Conservation (phyloP, 495 filamentous ascomycete genomes). For the Rostrohypoxylon terebratum region DNA sequence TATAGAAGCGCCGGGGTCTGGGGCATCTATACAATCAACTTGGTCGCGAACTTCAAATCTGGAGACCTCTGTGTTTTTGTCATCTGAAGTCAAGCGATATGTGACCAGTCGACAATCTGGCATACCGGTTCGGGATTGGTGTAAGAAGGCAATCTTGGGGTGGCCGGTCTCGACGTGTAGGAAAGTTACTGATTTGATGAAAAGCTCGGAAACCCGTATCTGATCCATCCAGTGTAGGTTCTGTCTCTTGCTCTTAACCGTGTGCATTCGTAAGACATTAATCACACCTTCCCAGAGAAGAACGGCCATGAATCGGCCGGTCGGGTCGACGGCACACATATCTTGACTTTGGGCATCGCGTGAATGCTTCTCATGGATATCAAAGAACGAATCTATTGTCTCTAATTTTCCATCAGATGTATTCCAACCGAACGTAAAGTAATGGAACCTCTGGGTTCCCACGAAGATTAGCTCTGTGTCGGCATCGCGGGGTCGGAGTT, state of each 20-base stretch:
- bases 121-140: slow-evolving; percentile 77
- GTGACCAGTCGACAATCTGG: slow-evolving; percentile 69
- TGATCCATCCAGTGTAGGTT: slow-evolving; percentile 75
- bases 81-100: slow-evolving; percentile 66
- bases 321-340: slow-evolving; percentile 85
- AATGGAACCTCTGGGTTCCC: slow-evolving; percentile 87
- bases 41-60: slow-evolving; percentile 62
- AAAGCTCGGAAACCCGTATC: slow-evolving; percentile 85
- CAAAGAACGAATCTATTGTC: slow-evolving; percentile 76
- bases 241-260: slow-evolving; percentile 65
- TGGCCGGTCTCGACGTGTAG: slow-evolving; percentile 76
- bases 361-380: slow-evolving; percentile 82
- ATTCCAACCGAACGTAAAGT: slow-evolving; percentile 92
- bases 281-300: slow-evolving; percentile 92
- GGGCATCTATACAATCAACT: slow-evolving; percentile 65
- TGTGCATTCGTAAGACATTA: slow-evolving; percentile 70
- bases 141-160: slow-evolving; percentile 85
- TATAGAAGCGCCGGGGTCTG: slow-evolving; percentile 80
- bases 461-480: slow-evolving; percentile 90
- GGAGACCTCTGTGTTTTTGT: slow-evolving; percentile 59
- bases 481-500: slow-evolving; percentile 78
- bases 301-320: slow-evolving; percentile 81
- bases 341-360: slow-evolving; percentile 80
- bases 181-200: slow-evolving; percentile 84
- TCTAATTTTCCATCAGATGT: slow-evolving; percentile 66